phyloP scores from a whole-genome alignment of 345 rosid species.

The Bretschneidera sinensis region DNA sequence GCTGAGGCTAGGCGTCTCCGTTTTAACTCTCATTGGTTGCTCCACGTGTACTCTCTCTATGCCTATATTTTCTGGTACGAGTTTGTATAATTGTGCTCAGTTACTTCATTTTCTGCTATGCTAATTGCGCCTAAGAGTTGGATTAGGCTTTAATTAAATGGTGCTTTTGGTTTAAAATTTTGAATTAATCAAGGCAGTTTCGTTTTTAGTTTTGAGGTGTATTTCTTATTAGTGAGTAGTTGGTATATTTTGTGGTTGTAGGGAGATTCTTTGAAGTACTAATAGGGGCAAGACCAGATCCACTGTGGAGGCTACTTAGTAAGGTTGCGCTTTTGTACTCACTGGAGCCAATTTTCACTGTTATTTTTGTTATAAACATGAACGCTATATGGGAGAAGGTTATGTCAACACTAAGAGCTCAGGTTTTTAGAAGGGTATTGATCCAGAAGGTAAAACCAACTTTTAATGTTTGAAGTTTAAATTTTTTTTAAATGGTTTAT shows the following conservation, averaged over 20 bases:
- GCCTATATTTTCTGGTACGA: constrained; percentile 81
- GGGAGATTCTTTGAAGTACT: constrained; percentile 87
- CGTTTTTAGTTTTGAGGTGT: neutral
- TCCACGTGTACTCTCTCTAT: constrained; percentile 79
- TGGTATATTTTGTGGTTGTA: constrained; percentile 17
- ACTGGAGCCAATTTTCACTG: constrained; percentile 80
- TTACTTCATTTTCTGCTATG: neutral
- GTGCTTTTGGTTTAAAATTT: neutral
- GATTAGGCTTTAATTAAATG: neutral
- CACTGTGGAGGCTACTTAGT: constrained; percentile 67
- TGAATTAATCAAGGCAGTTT: neutral
- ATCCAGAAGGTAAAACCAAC: constrained; percentile 62
- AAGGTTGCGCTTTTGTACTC: constrained; percentile 65
- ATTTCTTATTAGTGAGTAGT: neutral
- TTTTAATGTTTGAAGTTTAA: neutral
- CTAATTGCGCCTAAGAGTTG: neutral
- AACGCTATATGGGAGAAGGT: constrained; percentile 78
- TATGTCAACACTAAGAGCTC: constrained; percentile 79
- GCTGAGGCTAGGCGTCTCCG: constrained; percentile 42
- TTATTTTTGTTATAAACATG: constrained; percentile 71
- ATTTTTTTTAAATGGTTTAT: too few relatives aligned
- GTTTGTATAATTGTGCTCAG: neutral
- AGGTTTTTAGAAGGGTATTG: constrained; percentile 66
- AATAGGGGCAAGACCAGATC: constrained; percentile 70
- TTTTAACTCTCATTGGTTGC: constrained; percentile 59